A percentile compares a stretch with the other conserved stretches of the same genome.
phyloP scores from a whole-genome alignment of 768 basidiomycete species.

The Xerocomus spinulosus region DNA sequence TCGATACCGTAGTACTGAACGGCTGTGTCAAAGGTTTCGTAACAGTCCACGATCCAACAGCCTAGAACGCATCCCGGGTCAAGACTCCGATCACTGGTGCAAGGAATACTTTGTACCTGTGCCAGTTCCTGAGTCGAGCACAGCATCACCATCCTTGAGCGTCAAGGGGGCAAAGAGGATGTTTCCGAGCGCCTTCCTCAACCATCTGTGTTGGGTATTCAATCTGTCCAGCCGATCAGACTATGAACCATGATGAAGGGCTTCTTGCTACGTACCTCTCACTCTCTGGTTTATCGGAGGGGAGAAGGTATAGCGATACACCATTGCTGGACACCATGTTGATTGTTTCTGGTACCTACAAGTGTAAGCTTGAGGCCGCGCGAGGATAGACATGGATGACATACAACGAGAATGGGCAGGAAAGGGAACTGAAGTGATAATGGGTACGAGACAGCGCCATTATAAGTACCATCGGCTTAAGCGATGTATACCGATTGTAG shows the following conservation, averaged over 20 bases:
- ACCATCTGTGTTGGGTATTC: background rate
- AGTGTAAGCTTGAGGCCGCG: background rate
- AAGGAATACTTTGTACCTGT: background rate
- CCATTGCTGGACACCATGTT: background rate
- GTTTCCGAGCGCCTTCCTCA: background rate
- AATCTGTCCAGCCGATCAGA: background rate
- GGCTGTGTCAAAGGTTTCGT: background rate
- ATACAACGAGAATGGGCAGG: background rate
- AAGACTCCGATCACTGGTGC: background rate
- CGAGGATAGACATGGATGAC: background rate
- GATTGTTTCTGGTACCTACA: background rate
- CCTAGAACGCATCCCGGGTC: background rate
- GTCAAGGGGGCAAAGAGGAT: background rate
- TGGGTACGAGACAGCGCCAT: background rate
- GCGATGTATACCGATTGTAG: background rate
- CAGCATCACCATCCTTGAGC: background rate
- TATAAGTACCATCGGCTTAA: background rate
- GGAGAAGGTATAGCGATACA: background rate
- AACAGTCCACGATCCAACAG: background rate
- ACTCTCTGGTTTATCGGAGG: background rate
- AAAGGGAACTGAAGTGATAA: background rate
- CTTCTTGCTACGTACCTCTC: background rate
- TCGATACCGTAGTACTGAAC: slow-evolving; percentile 11
- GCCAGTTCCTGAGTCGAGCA: slow-evolving; percentile 1
- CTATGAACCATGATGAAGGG: too few species aligned